Conservation (phyloP, 139 green algal species). For the Diplosphaera chodatii region DNA sequence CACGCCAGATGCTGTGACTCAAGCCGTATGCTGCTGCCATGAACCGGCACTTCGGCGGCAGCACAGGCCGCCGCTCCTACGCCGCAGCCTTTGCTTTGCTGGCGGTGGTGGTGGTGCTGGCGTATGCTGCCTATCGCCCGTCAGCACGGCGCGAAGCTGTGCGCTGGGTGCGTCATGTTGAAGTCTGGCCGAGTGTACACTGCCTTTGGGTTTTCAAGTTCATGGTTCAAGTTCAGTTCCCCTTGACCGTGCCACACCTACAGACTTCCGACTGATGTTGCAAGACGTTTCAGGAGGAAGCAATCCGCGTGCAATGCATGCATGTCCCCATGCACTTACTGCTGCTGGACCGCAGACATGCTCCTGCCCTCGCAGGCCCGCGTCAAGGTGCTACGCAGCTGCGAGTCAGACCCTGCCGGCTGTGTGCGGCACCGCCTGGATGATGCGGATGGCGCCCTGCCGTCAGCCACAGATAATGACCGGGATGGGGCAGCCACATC, state of each 20-base stretch:
- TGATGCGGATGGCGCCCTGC: background rate
- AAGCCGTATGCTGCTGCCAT: no score
- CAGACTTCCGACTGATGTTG: background rate
- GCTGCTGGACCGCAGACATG: background rate
- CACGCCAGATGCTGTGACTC: no score
- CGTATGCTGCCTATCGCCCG: background rate
- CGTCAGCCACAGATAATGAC: background rate
- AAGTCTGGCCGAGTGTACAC: no score
- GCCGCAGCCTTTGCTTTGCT: background rate
- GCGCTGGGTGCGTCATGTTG: background rate
- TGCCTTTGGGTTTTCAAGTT: no score
- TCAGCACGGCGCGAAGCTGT: background rate
- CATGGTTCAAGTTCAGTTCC: no score
- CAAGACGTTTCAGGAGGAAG: background rate
- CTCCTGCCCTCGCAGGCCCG: background rate
- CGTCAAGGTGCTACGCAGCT: conserved; percentile 4
- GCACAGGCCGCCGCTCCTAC: background rate
- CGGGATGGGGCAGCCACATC: background rate
- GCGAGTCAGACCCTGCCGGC: conserved; percentile 17
- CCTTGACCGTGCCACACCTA: no score
- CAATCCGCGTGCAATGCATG: background rate
- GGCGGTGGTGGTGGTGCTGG: background rate
- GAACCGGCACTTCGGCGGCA: background rate
- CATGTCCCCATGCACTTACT: background rate
- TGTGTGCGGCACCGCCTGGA: conserved; percentile 11